Percentiles rank a stretch among this genome's conserved stretches.
These are phyloP conservation scores for Cercospora sp. DNA, from an alignment of 2,329 filamentous ascomycete genomes.

Conservation along the genomic window DNA sequence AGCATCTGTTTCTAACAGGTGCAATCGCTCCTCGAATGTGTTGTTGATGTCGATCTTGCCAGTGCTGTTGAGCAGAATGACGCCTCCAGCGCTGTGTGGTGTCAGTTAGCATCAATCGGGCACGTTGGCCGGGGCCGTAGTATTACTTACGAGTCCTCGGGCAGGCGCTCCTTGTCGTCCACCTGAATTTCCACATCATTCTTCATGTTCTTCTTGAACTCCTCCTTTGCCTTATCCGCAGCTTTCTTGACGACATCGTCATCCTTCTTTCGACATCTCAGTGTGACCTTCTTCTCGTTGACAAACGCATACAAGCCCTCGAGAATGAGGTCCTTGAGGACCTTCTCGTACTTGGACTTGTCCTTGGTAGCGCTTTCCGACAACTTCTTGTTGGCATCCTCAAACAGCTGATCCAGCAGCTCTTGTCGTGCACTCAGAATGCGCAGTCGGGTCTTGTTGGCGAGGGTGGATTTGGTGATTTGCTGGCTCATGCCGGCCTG, in stretches of 20 bases:
- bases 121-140: not conserved
- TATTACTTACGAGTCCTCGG: conserved; percentile 75
- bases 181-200: conserved; percentile 69
- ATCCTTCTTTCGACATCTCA: conserved; percentile 80
- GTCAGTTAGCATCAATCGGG: conserved; percentile 17
- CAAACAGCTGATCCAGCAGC: conserved; percentile 86
- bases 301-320: conserved; percentile 83
- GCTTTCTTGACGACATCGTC: conserved; percentile 74
- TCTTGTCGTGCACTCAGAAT: conserved; percentile 86
- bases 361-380: conserved; percentile 60
- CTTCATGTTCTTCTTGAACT: conserved; percentile 75
- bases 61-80: conserved; percentile 73
- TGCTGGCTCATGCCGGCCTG: conserved; percentile 98
- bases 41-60: conserved; percentile 99
- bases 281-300: conserved; percentile 72
- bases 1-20: conserved; percentile 78
- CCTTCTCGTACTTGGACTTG: conserved; percentile 70
- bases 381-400: conserved; percentile 73
- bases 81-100: conserved; percentile 72
- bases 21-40: conserved; percentile 89
- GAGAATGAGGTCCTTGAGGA: conserved; percentile 78
- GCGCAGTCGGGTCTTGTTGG: conserved; percentile 92
- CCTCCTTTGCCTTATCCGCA: conserved; percentile 70
- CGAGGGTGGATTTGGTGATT: conserved; percentile 92
- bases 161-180: conserved; percentile 75